Evolutionary conservation across 805 yeast genomes (phyloP), one percentile per base, ranked within the genome.

Genomic region (Kodamaea sagamina): DNA sequence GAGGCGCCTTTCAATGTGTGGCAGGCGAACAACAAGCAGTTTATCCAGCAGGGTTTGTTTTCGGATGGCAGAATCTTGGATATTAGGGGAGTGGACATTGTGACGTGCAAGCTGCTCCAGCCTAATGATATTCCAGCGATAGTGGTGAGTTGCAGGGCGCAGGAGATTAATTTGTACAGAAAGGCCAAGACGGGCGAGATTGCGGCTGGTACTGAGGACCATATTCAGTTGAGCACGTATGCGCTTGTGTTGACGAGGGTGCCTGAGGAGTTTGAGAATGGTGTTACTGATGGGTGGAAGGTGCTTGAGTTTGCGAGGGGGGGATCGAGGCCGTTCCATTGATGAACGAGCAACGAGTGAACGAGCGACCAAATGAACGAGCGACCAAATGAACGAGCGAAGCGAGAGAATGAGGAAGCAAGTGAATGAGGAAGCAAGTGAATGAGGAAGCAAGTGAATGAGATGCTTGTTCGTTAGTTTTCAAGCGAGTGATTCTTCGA

Each of bases 1-100:
- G 99, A 93, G 68, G 98, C 98, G 21, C 97, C 99, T 34, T 92
- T 70, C 71, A 92, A 92, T 62, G 95, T 93, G 47, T 89, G 95
- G 79, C 80, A 86, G 52, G 96, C 97, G 25, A 88, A 86, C 63
- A 89, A 92, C 63, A 93, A 93, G 67, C 95, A 87, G 61, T 82
- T 89, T 63, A 79, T 85, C 60, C 96, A 90, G 57, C 95, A 90
- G 65, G 95, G 95, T 5, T 72, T 92, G 42, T 87, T 86, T 58
- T 82, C 96, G 10, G 99, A 93, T 56, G 92, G 97, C 35, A 81
- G 82, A 51, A 88, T 93, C 50, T 75, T 93, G 58, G 99, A 93
- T 62, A 87, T 93, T 54, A 82, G 99, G 70, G 95, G 96, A 41
- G 95, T 90, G 32, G 98, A 92, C 53, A 82, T 93, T 52, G 84